phyloP scores from a whole-genome alignment of 148 eudicot genomes.

The Salicornia ramosissima region DNA sequence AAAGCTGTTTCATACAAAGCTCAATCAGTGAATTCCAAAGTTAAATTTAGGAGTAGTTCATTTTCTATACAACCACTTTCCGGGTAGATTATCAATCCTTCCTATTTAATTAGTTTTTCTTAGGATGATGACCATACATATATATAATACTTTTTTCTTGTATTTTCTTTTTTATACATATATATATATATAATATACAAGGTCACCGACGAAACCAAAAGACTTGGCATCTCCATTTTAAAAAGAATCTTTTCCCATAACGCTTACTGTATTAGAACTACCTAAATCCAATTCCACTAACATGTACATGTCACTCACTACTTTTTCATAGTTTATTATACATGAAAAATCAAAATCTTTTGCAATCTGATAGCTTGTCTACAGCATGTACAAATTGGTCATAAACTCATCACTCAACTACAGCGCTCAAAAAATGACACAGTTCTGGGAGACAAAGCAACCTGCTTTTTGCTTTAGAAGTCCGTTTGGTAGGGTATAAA shows the following conservation, averaged over 20 bases:
- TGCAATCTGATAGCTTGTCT: conserved; percentile 14
- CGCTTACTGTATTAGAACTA: conserved; percentile 1
- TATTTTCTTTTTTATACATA: no score
- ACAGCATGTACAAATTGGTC: conserved; percentile 5
- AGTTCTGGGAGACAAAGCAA: conserved; percentile 26
- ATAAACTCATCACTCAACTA: conserved; percentile 4
- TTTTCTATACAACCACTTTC: no score
- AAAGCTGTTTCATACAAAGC: no score
- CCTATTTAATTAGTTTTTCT: background rate
- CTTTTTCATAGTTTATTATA: conserved; percentile 21
- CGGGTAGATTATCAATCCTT: no score
- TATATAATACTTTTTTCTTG: no score
- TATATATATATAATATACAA: background rate
- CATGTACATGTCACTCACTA: conserved; percentile 8
- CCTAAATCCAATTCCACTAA: conserved; percentile 22
- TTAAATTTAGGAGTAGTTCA: no score
- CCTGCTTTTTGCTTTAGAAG: conserved; percentile 22
- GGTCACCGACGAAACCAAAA: background rate
- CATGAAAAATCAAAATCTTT: conserved; percentile 11
- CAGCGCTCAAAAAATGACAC: conserved; percentile 19
- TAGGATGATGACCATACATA: background rate
- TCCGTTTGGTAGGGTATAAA: no score
- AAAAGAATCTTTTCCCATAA: background rate
- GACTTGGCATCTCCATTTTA: conserved; percentile 1
- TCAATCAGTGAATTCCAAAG: no score